Percentiles rank a stretch among this genome's conserved stretches.
phyloP scores from a whole-genome alignment of 108 stramenopile genomes.

The Mediolabrus comicus region DNA sequence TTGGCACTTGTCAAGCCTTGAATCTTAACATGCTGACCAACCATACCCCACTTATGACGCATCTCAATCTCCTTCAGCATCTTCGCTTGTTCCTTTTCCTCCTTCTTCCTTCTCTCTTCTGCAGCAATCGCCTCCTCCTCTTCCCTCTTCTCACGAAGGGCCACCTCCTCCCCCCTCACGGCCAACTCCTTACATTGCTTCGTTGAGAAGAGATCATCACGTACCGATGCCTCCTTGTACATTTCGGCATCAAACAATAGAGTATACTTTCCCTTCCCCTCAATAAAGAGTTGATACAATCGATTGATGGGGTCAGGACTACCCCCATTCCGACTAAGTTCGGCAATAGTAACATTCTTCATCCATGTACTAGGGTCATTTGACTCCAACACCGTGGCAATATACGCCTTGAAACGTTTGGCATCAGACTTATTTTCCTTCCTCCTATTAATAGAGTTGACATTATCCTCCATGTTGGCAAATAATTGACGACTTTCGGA shows the following conservation, averaged over 20 bases:
- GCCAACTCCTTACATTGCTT: conserved; percentile 44
- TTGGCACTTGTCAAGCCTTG: conserved; percentile 23
- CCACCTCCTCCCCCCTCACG: conserved; percentile 12
- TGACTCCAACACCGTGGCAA: conserved; percentile 37
- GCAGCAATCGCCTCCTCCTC: conserved; percentile 29
- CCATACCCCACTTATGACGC: conserved; percentile 29
- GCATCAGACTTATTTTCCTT: conserved; percentile 31
- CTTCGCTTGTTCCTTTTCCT: conserved; percentile 29
- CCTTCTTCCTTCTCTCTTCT: conserved; percentile 8
- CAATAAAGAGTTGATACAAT: conserved; percentile 49
- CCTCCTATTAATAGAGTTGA: background rate
- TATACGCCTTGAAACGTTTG: conserved; percentile 37
- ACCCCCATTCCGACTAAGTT: conserved; percentile 29
- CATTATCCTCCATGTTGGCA: conserved; percentile 14
- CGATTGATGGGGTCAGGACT: conserved; percentile 31
- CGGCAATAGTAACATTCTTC: conserved; percentile 7
- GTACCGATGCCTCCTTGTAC: conserved; percentile 21
- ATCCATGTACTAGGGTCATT: conserved; percentile 40
- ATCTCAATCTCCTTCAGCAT: conserved; percentile 24
- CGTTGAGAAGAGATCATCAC: conserved; percentile 34
- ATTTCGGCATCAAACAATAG: conserved; percentile 42
- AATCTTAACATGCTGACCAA: conserved; percentile 25
- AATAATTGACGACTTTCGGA: conserved; percentile 22
- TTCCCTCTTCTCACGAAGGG: conserved; percentile 29
- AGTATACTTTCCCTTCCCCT: conserved; percentile 36